Conservation (phyloP, 2,329 filamentous ascomycete genomes). For the Ascochyta clinopodiicola region DNA sequence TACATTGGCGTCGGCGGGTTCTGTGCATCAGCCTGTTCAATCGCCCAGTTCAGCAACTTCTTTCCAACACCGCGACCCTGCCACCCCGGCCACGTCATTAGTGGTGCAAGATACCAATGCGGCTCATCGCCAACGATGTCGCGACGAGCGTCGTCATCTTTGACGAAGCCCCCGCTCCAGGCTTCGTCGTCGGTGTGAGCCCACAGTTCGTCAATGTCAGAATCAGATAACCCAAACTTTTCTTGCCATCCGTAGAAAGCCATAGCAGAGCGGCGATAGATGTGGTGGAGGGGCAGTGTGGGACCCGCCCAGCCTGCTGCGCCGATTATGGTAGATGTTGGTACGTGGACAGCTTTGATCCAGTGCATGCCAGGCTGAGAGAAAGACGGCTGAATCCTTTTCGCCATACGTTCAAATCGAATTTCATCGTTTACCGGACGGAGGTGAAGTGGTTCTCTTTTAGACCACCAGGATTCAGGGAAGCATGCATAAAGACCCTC, state of each 20-base stretch:
- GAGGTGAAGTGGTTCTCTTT: slow-evolving; percentile 28
- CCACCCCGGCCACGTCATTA: slow-evolving; percentile 39
- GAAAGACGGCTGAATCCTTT: slow-evolving; percentile 30
- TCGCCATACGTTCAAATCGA: slow-evolving; percentile 29
- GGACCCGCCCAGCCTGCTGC: slow-evolving; percentile 39
- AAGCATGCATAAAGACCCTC: slow-evolving; percentile 38
- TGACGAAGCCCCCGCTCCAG: slow-evolving; percentile 29
- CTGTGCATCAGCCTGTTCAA: slow-evolving; percentile 37
- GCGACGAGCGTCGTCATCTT: slow-evolving; percentile 26
- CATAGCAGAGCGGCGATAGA: slow-evolving; percentile 28
- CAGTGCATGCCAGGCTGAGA: slow-evolving; percentile 24
- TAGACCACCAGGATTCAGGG: slow-evolving; percentile 26
- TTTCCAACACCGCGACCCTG: slow-evolving; percentile 39
- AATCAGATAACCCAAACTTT: slow-evolving; percentile 30
- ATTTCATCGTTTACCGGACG: slow-evolving; percentile 19
- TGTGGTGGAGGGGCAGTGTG: slow-evolving; percentile 23
- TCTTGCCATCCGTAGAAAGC: slow-evolving; percentile 31
- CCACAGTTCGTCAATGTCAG: slow-evolving; percentile 37
- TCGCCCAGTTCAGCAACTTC: slow-evolving; percentile 39
- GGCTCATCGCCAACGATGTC: slow-evolving; percentile 24
- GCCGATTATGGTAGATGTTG: slow-evolving; percentile 31
- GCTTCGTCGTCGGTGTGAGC: slow-evolving; percentile 18
- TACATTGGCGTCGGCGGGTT: slow-evolving; percentile 35
- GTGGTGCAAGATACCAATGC: slow-evolving; percentile 43
- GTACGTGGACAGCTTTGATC: slow-evolving; percentile 35